Base-by-base conservation (phyloP, 139 green algal genomes). In the Chlamydomonas urium region DNA sequence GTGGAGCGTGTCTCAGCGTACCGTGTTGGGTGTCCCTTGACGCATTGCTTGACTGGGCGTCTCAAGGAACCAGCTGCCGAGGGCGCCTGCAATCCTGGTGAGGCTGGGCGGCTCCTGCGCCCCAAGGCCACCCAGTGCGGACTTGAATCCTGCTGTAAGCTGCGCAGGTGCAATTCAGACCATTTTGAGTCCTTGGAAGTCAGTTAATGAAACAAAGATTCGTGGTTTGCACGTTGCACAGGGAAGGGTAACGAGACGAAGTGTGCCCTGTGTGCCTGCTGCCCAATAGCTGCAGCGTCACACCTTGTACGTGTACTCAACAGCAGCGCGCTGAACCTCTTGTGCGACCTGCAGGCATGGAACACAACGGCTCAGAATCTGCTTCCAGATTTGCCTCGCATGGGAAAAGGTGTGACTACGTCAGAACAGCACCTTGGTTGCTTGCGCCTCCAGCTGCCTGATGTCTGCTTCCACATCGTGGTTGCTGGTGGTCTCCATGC, bases 1-100 rank as follows among this genome's bases (percentile, higher is more conserved):
- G n/a, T n/a, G n/a, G n/a, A n/a, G n/a, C n/a, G n/a, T n/a, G n/a
- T n/a, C n/a, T n/a, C n/a, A n/a, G n/a, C n/a, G n/a, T n/a, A n/a
- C n/a, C n/a, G n/a, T n/a, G n/a, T n/a, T n/a, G n/a, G n/a, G n/a
- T n/a, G n/a, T n/a, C n/a, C n/a, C n/a, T n/a, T 76, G 38, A 5
- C 53, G 67, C 67, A 38, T 53, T 32, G 66, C 56, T 34, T 45
- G 19, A 31, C 57, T 28, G 14, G 61, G 33, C 2, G 66, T 59
- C 66, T 83, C 77, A 31, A 83, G 62, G 4, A 47, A 69, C 77
- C 77, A 83, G 60, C 61, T 76, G 26, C 37, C 48, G 0, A 83
- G 37, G 10, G 72, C 77, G 19, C 72, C 72, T 5, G 63, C 68
- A 6, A 83, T 24, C 62, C 71, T 74, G 50, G 59, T 67, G 17